Conservation (phyloP, 148 eudicot species). For the Oxyria digyna region DNA sequence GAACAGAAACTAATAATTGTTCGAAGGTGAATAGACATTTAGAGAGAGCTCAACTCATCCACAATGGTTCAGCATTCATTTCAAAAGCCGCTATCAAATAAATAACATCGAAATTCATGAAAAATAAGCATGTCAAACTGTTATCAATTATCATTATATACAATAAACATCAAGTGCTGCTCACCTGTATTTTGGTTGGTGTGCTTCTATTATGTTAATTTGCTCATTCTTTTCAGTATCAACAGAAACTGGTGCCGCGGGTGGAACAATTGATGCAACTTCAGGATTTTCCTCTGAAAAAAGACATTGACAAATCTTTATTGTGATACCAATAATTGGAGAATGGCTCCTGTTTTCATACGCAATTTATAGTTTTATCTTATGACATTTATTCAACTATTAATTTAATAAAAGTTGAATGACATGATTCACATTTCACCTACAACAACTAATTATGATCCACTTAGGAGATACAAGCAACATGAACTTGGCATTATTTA, state of each 20-base stretch:
- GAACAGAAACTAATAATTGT: background rate
- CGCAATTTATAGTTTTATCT: background rate
- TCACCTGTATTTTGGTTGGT: background rate
- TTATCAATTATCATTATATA: background rate
- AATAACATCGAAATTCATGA: background rate
- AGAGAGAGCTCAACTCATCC: background rate
- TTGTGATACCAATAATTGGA: background rate
- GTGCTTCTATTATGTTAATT: background rate
- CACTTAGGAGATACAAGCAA: background rate
- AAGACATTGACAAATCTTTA: background rate
- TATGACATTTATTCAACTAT: background rate
- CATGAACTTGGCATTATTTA: background rate
- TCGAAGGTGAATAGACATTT: background rate
- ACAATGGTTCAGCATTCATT: background rate
- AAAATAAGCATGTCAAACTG: background rate
- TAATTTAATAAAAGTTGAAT: background rate
- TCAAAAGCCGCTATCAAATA: background rate
- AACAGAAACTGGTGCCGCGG: background rate
- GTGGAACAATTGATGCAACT: background rate
- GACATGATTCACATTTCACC: background rate
- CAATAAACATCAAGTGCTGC: background rate
- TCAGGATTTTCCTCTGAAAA: slow-evolving; percentile 1
- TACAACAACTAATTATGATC: background rate
- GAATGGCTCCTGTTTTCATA: background rate
- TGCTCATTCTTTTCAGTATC: background rate